phyloP scores from a whole-genome alignment of 1,139 yeast species.

The Zygosaccharomyces sapae region DNA sequence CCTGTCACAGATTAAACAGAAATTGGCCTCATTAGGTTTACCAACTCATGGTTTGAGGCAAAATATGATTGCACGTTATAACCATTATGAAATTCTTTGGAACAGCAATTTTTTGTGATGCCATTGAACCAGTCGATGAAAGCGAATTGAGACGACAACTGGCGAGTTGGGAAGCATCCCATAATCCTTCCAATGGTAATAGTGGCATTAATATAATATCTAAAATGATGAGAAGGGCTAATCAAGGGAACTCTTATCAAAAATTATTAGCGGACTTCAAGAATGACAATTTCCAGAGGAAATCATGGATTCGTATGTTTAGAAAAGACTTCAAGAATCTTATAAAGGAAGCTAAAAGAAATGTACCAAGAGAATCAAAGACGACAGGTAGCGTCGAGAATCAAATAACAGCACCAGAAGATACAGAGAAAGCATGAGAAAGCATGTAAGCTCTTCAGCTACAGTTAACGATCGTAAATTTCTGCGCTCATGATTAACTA shows the following conservation, averaged over 20 bases:
- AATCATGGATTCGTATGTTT: slow-evolving; percentile 50
- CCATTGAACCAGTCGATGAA: slow-evolving; percentile 61
- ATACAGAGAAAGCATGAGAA: not conserved
- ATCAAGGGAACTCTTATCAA: slow-evolving; percentile 19
- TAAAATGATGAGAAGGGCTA: slow-evolving; percentile 25
- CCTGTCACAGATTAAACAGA: slow-evolving; percentile 58
- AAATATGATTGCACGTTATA: slow-evolving; percentile 66
- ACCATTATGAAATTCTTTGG: slow-evolving; percentile 73
- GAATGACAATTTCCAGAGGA: slow-evolving; percentile 40
- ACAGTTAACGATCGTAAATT: slow-evolving; percentile 1
- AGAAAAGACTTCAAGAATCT: slow-evolving; percentile 50
- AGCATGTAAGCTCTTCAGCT: not conserved
- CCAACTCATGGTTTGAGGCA: slow-evolving; percentile 60
- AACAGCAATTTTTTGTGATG: slow-evolving; percentile 70
- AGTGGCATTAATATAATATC: slow-evolving; percentile 22
- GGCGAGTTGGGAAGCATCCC: slow-evolving; percentile 62
- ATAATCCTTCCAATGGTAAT: slow-evolving; percentile 20
- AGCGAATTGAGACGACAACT: slow-evolving; percentile 52
- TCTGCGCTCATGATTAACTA: not conserved
- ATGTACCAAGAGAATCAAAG: slow-evolving; percentile 11
- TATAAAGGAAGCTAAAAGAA: slow-evolving; percentile 47
- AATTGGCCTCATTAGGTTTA: slow-evolving; percentile 51
- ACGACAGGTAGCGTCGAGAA: not conserved
- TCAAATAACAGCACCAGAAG: not conserved
- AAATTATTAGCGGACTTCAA: slow-evolving; percentile 27